These are phyloP conservation scores for Citeromyces hawaiiensis DNA, from an alignment of 1,139 yeast genomes.

Conservation along the genomic window DNA sequence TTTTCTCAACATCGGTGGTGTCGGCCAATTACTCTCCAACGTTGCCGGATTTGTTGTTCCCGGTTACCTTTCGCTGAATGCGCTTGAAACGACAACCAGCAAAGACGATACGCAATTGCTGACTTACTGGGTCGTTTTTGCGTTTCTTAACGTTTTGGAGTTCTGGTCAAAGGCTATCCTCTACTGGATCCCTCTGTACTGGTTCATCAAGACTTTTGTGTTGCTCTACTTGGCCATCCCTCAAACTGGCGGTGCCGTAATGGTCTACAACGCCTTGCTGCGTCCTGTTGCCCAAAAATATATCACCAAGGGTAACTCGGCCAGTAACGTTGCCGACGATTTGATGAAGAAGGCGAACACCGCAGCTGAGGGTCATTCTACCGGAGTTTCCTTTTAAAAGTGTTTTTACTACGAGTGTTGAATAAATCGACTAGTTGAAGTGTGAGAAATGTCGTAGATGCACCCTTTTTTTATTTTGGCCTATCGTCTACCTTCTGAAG, in stretches of 20 bases:
- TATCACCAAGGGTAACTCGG: constrained; percentile 21
- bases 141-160: constrained; percentile 79
- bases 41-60: constrained; percentile 87
- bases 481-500: too few relatives aligned
- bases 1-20: constrained; percentile 82
- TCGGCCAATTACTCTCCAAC: constrained; percentile 88
- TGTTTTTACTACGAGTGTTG: too few relatives aligned
- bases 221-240: constrained; percentile 87
- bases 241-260: constrained; percentile 69
- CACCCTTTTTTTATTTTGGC: too few relatives aligned
- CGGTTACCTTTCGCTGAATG: constrained; percentile 76
- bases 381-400: constrained; percentile 11
- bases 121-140: constrained; percentile 90
- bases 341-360: constrained; percentile 18
- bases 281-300: constrained; percentile 62
- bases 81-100: constrained; percentile 57
- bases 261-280: constrained; percentile 51
- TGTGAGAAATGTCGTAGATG: too few relatives aligned
- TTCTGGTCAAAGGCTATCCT: constrained; percentile 91
- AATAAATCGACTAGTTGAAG: too few relatives aligned
- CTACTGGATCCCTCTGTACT: constrained; percentile 94
- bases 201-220: constrained; percentile 81
- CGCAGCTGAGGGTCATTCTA: constrained; percentile 18
- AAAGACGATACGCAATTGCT: constrained; percentile 86
- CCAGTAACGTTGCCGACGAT: constrained; percentile 12